Evolutionary conservation across 78 protist species (phyloP).

Genomic region (Chrysochromulina parva): DNA sequence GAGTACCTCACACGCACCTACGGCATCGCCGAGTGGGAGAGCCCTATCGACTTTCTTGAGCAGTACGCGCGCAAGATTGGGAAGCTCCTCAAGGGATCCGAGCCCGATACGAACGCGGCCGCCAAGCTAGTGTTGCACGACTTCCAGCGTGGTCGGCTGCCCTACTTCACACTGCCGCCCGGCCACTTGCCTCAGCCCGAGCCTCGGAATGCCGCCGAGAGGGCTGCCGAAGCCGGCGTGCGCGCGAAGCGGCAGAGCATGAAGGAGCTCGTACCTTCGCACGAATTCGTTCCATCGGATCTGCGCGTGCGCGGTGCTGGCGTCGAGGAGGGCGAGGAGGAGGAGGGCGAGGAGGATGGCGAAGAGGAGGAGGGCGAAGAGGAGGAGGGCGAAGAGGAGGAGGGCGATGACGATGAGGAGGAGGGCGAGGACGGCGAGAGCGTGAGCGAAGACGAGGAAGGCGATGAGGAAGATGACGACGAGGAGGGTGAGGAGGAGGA

Average conservation of each 20-base stretch:
- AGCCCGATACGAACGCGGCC: constrained; percentile 79
- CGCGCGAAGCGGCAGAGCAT: not conserved
- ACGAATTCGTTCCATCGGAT: too few relatives aligned
- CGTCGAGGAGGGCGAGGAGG: not conserved
- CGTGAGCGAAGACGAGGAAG: not conserved
- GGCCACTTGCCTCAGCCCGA: not conserved
- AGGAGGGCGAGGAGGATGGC: not conserved
- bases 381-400: not conserved
- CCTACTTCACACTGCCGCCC: constrained; percentile 89
- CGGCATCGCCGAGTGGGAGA: constrained; percentile 74
- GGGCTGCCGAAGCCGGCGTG: not conserved
- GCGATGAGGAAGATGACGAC: not conserved
- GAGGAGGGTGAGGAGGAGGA: constrained; percentile 25
- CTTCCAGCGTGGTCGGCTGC: constrained; percentile 91
- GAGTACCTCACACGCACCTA: constrained; percentile 84
- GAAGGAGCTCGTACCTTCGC: not conserved
- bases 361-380: not conserved
- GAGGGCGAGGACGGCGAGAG: not conserved
- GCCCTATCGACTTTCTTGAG: constrained; percentile 81
- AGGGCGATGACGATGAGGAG: not conserved
- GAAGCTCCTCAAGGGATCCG: constrained; percentile 64
- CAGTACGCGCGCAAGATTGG: constrained; percentile 67
- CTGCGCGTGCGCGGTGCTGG: not conserved
- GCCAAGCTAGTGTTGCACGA: constrained; percentile 90
- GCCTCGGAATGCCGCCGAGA: too few relatives aligned